phyloP scores from a whole-genome alignment of 371 early-diverging fungal species.

The Nematocida sp. region DNA sequence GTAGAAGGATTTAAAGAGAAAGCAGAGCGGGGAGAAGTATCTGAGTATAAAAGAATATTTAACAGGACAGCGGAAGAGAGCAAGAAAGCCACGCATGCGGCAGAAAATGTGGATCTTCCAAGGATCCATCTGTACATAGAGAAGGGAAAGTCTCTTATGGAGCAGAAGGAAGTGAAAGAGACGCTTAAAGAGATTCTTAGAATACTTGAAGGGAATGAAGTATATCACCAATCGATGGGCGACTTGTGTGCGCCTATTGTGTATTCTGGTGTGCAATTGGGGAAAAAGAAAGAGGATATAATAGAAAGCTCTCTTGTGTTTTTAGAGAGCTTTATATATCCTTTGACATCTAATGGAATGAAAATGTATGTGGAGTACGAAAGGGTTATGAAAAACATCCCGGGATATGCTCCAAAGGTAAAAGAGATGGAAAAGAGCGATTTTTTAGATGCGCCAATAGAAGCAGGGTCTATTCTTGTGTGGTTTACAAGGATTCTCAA shows the following conservation, averaged over 20 bases:
- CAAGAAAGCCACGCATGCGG: background rate
- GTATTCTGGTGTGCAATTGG: conserved; percentile 6
- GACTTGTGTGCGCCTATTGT: conserved; percentile 29
- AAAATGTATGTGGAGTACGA: background rate
- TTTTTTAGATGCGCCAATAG: background rate
- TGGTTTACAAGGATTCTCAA: conserved; percentile 39
- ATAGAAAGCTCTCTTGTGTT: background rate
- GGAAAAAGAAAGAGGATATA: background rate
- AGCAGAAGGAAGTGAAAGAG: conserved; percentile 5
- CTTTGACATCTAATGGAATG: background rate
- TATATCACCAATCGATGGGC: conserved; percentile 29
- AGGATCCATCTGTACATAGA: background rate
- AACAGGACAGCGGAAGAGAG: background rate
- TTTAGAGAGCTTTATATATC: background rate
- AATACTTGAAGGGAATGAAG: conserved; percentile 12
- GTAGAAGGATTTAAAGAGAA: background rate
- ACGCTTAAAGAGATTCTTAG: background rate
- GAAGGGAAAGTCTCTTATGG: background rate
- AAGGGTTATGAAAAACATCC: background rate
- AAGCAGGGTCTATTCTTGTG: background rate
- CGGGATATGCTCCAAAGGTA: background rate
- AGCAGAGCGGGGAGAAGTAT: background rate
- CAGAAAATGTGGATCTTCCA: background rate
- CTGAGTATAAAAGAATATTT: background rate
- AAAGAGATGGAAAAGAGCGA: background rate